These are phyloP conservation scores for Fraxinus albicans DNA, from an alignment of 305 asterid genomes.

Conservation along the genomic window DNA sequence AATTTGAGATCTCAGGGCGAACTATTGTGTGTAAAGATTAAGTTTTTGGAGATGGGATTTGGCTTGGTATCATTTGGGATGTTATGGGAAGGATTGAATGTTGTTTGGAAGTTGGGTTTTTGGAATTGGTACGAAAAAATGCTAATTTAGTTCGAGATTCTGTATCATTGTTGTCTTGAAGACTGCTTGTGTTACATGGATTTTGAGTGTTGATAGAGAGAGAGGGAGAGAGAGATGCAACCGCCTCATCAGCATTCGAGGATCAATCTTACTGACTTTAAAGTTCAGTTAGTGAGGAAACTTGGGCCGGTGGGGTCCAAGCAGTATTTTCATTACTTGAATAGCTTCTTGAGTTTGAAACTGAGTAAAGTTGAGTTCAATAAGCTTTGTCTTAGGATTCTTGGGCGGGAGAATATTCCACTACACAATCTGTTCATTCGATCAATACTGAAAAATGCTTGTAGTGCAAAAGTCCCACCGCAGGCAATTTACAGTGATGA, in stretches of 20 bases:
- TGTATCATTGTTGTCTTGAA: slow-evolving; percentile 26
- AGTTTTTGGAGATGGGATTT: slow-evolving; percentile 52
- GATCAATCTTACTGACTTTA: slow-evolving; percentile 72
- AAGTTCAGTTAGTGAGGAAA: slow-evolving; percentile 68
- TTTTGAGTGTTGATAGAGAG: slow-evolving; percentile 38
- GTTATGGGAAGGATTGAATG: slow-evolving; percentile 38
- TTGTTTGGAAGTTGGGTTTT: slow-evolving; percentile 40
- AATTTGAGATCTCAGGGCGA: slow-evolving; percentile 58
- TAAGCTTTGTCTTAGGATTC: slow-evolving; percentile 62
- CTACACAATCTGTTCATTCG: slow-evolving; percentile 83
- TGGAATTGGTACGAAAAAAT: slow-evolving; percentile 24
- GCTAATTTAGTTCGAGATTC: slow-evolving; percentile 54
- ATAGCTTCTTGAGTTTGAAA: slow-evolving; percentile 67
- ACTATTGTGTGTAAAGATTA: slow-evolving; percentile 26
- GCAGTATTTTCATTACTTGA: slow-evolving; percentile 73
- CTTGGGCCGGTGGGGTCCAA: slow-evolving; percentile 73
- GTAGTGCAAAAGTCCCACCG: slow-evolving; percentile 63
- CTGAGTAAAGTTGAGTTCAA: slow-evolving; percentile 72
- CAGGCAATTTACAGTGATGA: slow-evolving; percentile 39
- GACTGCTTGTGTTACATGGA: slow-evolving; percentile 42
- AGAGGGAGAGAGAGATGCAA: slow-evolving; percentile 58
- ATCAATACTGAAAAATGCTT: slow-evolving; percentile 66
- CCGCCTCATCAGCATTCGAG: slow-evolving; percentile 74
- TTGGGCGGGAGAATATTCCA: slow-evolving; percentile 76
- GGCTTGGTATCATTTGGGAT: slow-evolving; percentile 42